Base-by-base conservation (phyloP, 73 alveolate species). In the Paraurostyla sp. region DNA sequence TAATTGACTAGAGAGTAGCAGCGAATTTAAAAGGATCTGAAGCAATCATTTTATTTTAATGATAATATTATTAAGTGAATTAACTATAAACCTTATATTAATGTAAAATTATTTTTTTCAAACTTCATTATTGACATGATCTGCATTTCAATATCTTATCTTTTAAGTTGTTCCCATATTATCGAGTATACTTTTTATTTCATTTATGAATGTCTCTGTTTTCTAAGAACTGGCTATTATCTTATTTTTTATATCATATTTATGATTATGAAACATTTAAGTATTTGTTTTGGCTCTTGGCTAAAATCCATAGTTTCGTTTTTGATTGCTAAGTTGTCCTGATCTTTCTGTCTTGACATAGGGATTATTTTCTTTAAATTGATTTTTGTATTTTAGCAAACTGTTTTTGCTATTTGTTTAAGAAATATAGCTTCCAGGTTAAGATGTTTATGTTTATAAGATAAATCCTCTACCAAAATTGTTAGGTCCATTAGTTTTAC, bases 371-470 rank as follows among this genome's bases (percentile, higher is more conserved):
- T 65, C 82, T 40, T 65, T 65, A 38, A 38, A 38, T 18, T 35
- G 15, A 38, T 38, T 33, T 30, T 40, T 65, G 58, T 35, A 65
- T 22, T 65, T 18, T 65, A 65, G 58, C 32, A 65, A 38, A 40
- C 82, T 65, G 36, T 65, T 65, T 40, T 65, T 65, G 46, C 82
- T 65, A 38, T 40, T 65, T 32, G 82, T 22, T 2, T 65, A 58
- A 9, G 42, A 25, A 3, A 65, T 30, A 65, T 65, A 65, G 25
- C 82, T 65, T 38, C 50, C 82, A 1, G 54, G 23, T 18, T 65
- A 18, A 15, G 58, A 40, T 22, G 46, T 7, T 23, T 65, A 30
- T 15, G 82, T 65, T 65, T 65, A 38, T 15, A 65, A 16, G 13
- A 56, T 65, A 65, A 65, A 65, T 15, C 42, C 82, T 38, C 6